Base-by-base conservation (phyloP, 2,329 filamentous ascomycete genomes). In the Botrytis medusae region DNA sequence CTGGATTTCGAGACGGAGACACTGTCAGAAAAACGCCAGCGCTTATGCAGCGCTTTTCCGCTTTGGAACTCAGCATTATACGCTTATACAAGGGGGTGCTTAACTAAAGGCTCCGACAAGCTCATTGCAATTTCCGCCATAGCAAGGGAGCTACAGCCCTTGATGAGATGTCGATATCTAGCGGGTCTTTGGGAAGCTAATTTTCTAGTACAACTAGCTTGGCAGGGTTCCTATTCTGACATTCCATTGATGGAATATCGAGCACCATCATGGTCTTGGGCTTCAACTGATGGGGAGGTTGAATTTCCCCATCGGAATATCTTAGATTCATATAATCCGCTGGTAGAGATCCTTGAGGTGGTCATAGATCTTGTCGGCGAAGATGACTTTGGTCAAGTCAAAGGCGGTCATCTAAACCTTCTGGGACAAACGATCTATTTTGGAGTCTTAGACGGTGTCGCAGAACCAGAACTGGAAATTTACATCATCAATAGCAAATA, bases 41-140 rank as follows among this genome's bases (percentile, higher is more conserved):
- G 22, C 12, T 61, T 61, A 1, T 0, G 0, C 4, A 0, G 0
- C 14, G 59, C 4, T 8, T 37, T 16, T 25, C 0, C 0, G 0
- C 4, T 25, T 1, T 37, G 59, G 59, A 0, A 0, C 0, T 3
- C 3, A 6, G 32, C 4, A 4, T 0, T 61, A 61, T 0, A 0
- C 2, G 1, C 32, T 37, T 61, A 40, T 61, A n/a, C 32, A 40
- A 1, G 0, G 0, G 34, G 34, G 9, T 40, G 18, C 3, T 16
- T 62, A 18, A 62, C 2, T 1, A 40, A 40, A n/a, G 22, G 12
- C 25, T 62, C 60, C 2, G 60, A 62, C 10, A 62, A 42, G 6
- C 60, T 62, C 12, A 0, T 40, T 18, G 60, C 34, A 1, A 62
- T 62, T 8, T 62, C 34, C 2, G 34, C 22, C 14, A 18, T 62